These are phyloP conservation scores for Saturnispora dispora DNA, from an alignment of 805 yeast species.

Conservation along the genomic window DNA sequence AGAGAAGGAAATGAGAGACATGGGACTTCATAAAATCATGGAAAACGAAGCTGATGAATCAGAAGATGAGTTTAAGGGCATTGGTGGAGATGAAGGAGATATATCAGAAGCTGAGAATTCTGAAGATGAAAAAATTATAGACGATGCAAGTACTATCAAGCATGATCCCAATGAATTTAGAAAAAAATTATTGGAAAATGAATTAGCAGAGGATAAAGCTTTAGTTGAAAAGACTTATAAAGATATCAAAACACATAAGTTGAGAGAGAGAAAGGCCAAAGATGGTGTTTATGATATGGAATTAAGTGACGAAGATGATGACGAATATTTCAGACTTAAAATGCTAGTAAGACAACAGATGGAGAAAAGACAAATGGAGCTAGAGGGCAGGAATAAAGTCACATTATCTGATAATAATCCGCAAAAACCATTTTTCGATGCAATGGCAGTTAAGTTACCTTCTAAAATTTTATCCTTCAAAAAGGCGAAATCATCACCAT, in stretches of 20 bases:
- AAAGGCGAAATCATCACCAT: conserved; percentile 5
- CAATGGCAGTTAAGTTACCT: conserved; percentile 11
- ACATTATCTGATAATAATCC: conserved; percentile 9
- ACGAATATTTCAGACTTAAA: conserved; percentile 15
- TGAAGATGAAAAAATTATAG: conserved; percentile 72
- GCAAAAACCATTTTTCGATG: conserved; percentile 13
- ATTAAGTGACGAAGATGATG: conserved; percentile 70
- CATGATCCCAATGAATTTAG: conserved; percentile 52
- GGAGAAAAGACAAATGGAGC: conserved; percentile 32
- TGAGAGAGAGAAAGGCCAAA: conserved; percentile 48
- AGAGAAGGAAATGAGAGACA: conserved; percentile 44
- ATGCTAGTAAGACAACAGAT: conserved; percentile 9
- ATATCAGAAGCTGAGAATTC: conserved; percentile 51
- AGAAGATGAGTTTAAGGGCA: conserved; percentile 80
- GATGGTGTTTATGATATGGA: conserved; percentile 50
- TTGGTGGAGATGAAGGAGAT: conserved; percentile 67
- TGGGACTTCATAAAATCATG: conserved; percentile 50
- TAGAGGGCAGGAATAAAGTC: conserved; percentile 26
- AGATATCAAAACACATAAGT: conserved; percentile 65
- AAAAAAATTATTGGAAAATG: conserved; percentile 48
- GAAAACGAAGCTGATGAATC: conserved; percentile 85
- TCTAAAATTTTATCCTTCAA: conserved; percentile 10
- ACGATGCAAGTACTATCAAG: conserved; percentile 52
- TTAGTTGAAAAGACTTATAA: conserved; percentile 58
- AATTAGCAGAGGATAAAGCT: conserved; percentile 51